Percentiles rank a stretch among this genome's conserved stretches.
Evolutionary conservation across 108 stramenopile species (phyloP).

Genomic region (Skeletonema menzelii): DNA sequence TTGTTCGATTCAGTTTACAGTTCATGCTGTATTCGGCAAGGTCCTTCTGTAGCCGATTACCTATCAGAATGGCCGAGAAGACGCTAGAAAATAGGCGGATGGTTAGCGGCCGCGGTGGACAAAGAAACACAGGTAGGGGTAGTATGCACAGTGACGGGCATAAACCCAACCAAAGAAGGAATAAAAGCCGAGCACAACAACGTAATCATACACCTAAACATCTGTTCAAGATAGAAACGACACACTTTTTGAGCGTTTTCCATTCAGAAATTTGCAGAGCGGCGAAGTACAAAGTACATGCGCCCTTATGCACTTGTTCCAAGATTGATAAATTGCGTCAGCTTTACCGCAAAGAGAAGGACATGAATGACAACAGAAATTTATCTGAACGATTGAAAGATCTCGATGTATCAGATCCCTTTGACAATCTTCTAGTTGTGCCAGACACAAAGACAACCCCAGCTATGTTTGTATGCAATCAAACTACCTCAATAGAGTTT

Average conservation of each 20-base stretch:
- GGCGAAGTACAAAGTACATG: slow-evolving; percentile 53
- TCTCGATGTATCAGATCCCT: slow-evolving; percentile 4
- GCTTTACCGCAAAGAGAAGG: background rate
- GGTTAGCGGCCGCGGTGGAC: background rate
- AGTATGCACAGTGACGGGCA: background rate
- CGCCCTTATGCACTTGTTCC: slow-evolving; percentile 38
- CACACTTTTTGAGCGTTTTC: slow-evolving; percentile 3
- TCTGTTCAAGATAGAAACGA: background rate
- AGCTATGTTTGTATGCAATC: slow-evolving; percentile 19
- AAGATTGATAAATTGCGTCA: slow-evolving; percentile 25
- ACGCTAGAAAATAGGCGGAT: background rate
- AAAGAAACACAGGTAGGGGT: background rate
- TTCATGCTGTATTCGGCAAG: background rate
- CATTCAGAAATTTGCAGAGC: slow-evolving; percentile 21
- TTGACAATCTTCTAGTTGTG: slow-evolving; percentile 32
- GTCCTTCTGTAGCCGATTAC: background rate
- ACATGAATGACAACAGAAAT: background rate
- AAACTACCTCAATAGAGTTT: slow-evolving; percentile 12
- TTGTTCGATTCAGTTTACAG: no score
- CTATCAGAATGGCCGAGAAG: background rate
- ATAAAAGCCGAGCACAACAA: background rate
- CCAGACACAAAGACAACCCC: slow-evolving; percentile 35
- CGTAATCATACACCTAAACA: background rate
- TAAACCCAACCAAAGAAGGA: background rate
- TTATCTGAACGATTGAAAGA: background rate